These are phyloP conservation scores for Phyllosticta citriasiana DNA, from an alignment of 2,329 filamentous ascomycete genomes.

Conservation along the genomic window DNA sequence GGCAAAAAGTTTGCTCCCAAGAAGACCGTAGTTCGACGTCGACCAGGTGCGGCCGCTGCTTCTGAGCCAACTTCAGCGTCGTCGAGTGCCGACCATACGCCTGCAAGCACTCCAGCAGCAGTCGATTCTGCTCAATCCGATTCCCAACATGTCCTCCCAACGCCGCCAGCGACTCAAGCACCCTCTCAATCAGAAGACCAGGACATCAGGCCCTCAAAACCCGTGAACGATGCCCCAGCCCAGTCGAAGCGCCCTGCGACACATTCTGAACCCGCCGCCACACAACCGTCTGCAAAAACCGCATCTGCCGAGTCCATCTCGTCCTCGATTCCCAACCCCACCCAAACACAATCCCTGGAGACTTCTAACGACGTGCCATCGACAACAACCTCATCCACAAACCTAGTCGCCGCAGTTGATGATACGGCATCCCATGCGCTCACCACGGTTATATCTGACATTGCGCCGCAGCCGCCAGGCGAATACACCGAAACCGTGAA, in stretches of 20 bases:
- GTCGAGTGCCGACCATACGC: conserved; percentile 12
- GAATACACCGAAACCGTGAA: not conserved
- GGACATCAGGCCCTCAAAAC: not conserved
- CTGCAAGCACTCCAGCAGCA: conserved; percentile 12
- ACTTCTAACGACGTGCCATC: not conserved
- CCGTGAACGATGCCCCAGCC: not conserved
- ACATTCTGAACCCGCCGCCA: not conserved
- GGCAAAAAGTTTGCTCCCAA: conserved; percentile 42
- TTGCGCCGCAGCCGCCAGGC: not conserved
- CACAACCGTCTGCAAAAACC: not conserved
- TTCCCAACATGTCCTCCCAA: conserved; percentile 2
- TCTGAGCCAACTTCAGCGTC: conserved; percentile 16
- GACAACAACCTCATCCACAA: not conserved
- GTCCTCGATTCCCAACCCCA: not conserved
- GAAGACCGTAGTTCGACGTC: conserved; percentile 30
- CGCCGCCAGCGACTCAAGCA: conserved; percentile 6
- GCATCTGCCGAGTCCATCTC: not conserved
- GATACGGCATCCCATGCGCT: not conserved
- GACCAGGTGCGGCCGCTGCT: conserved; percentile 22
- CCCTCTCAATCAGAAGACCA: not conserved
- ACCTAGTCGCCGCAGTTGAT: not conserved
- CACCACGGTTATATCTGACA: not conserved
- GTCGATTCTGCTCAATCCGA: conserved; percentile 12
- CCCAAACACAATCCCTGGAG: not conserved
- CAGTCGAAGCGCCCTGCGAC: not conserved